Conservation (phyloP, 2,329 filamentous ascomycete species). For the Monilinia fructicola region DNA sequence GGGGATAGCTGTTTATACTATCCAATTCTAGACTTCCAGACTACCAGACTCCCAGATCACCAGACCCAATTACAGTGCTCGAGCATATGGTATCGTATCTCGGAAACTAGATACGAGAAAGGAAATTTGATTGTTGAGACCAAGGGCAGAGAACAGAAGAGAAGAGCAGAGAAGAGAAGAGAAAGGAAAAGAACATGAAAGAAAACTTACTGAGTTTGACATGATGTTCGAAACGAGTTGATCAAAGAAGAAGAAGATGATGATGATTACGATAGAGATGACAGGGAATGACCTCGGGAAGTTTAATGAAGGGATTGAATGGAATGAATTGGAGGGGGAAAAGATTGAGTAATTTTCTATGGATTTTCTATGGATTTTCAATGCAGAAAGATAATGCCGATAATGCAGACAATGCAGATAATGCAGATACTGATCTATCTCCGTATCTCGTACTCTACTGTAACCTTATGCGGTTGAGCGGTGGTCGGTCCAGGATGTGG, state of each 20-base stretch:
- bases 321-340: neutral
- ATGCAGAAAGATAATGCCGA: neutral
- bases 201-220: conserved; percentile 38
- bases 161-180: too few species aligned
- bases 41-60: conserved; percentile 6
- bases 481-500: neutral
- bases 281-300: neutral
- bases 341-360: neutral
- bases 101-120: neutral
- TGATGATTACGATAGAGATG: too few species aligned
- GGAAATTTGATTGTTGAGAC: neutral
- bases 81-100: neutral
- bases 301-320: neutral
- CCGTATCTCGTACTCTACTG: too few species aligned
- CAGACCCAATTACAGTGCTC: neutral
- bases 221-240: conserved; percentile 26
- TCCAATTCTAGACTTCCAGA: conserved; percentile 5
- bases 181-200: neutral
- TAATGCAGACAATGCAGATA: conserved; percentile 12
- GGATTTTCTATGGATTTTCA: too few species aligned
- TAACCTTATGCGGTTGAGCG: too few species aligned
- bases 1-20: neutral
- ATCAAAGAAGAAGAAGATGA: neutral
- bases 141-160: neutral
- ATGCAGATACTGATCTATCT: conserved; percentile 2